Conservation (phyloP, 345 rosid species). For the Populus deltoides region DNA sequence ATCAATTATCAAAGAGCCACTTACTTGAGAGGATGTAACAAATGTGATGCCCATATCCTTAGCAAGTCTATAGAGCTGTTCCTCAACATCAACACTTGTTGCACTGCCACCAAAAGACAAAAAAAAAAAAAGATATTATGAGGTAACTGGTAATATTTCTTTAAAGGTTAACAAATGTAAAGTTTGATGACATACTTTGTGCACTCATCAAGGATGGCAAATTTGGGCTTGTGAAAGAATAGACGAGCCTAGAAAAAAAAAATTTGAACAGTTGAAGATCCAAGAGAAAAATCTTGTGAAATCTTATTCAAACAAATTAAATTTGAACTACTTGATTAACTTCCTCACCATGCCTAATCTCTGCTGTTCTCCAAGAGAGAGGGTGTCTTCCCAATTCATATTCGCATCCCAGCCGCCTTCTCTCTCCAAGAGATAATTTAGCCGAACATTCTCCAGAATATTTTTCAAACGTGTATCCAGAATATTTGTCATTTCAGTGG, state of each 20-base stretch:
- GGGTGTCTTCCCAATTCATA: slow-evolving; percentile 83
- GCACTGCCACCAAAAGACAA: slow-evolving; percentile 51
- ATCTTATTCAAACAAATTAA: background rate
- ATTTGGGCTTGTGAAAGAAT: slow-evolving; percentile 88
- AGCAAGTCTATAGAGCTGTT: slow-evolving; percentile 86
- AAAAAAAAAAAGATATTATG: background rate
- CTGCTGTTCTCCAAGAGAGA: slow-evolving; percentile 98
- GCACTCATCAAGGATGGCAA: slow-evolving; percentile 96
- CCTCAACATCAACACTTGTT: slow-evolving; percentile 94
- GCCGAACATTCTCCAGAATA: slow-evolving; percentile 74
- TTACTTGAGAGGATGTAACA: slow-evolving; percentile 90
- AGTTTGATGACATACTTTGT: slow-evolving; percentile 63
- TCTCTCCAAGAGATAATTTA: slow-evolving; percentile 84
- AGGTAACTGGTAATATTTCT: background rate
- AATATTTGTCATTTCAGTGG: slow-evolving; percentile 31
- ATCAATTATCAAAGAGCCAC: slow-evolving; percentile 9
- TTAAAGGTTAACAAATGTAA: background rate
- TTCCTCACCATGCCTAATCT: slow-evolving; percentile 88
- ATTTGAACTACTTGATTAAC: background rate
- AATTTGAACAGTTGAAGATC: slow-evolving; percentile 17
- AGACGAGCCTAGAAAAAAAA: slow-evolving; percentile 66
- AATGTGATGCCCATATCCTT: slow-evolving; percentile 79
- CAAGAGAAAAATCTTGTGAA: background rate
- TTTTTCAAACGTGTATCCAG: slow-evolving; percentile 63
- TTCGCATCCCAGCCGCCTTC: slow-evolving; percentile 86